Percentiles rank a stretch among this genome's conserved stretches.
Conservation (phyloP, 306 rosid genomes). For the Cucurbita maxima region DNA sequence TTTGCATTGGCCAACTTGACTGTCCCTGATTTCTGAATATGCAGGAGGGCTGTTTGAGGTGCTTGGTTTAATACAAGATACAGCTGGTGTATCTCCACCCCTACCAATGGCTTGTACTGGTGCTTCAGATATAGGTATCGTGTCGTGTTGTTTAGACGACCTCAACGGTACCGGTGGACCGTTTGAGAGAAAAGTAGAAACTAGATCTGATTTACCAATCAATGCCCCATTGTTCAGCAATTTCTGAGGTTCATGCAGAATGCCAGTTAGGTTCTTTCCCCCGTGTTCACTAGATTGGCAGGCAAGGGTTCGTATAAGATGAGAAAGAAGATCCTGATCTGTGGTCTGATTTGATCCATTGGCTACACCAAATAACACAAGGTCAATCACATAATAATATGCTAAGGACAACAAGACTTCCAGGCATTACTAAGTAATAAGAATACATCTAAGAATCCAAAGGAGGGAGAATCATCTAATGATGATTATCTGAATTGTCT, state of each 20-base stretch:
- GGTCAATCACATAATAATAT: slow-evolving; percentile 4
- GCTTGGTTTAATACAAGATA: slow-evolving; percentile 13
- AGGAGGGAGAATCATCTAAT: not conserved
- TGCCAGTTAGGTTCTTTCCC: slow-evolving; percentile 37
- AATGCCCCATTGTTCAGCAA: slow-evolving; percentile 29
- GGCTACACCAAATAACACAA: slow-evolving; percentile 39
- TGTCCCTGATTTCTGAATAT: slow-evolving; percentile 48
- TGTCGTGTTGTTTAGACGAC: slow-evolving; percentile 14
- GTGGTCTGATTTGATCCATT: slow-evolving; percentile 54
- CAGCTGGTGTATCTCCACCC: slow-evolving; percentile 15
- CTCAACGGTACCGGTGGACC: slow-evolving; percentile 14
- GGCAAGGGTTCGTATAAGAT: slow-evolving; percentile 58
- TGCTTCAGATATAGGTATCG: slow-evolving; percentile 17
- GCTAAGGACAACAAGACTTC: not conserved
- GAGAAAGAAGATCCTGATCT: slow-evolving; percentile 63
- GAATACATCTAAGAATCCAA: not conserved
- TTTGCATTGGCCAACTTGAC: slow-evolving; percentile 43
- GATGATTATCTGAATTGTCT: not conserved
- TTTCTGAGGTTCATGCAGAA: slow-evolving; percentile 44
- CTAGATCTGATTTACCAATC: slow-evolving; percentile 17
- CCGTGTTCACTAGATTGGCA: slow-evolving; percentile 33
- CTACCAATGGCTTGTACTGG: slow-evolving; percentile 20
- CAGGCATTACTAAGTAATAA: not conserved
- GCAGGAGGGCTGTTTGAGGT: slow-evolving; percentile 36
- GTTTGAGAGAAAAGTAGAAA: slow-evolving; percentile 22